Base-by-base conservation (phyloP, 148 eudicot genomes). In the Diospyros kaki region DNA sequence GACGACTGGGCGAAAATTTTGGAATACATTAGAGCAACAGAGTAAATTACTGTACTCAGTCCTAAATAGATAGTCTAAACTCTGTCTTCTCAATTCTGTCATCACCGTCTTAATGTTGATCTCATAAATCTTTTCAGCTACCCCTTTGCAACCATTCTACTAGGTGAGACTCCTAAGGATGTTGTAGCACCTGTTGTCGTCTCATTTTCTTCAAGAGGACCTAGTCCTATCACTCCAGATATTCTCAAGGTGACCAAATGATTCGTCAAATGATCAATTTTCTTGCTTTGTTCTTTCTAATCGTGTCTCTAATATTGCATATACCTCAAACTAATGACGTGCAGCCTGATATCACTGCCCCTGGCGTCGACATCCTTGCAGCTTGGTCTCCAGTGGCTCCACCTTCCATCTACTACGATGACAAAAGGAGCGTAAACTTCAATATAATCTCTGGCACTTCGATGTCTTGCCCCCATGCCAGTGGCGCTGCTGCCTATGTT, bases 171-270 rank as follows among this genome's bases (percentile, higher is more conserved):
- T 44, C 7, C 1, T 8, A 50, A 68, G 4, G 71, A 68, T 11
- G 54, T 9, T 8, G 28, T 50, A 58, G 71, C 71, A 0, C 71
- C 65, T 28, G 6, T 63, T 40, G 76, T 73, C 15, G 68, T 62
- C 15, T 73, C 76, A 12, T 73, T 73, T 53, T 73, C 76, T 62
- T 73, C 76, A 5, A 73, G 76, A 40, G 76, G 76, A 73, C 68
- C 68, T 39, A 73, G 40, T 6, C 58, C 71, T 4, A 8, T 68
- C 43, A 68, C 7, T 15, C 58, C 71, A 17, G 71, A 68, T 7
- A 51, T 68, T 68, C 71, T 68, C 71, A 50, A 68, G 71, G 71
- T 68, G 43, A 68, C 51, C 58, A 68, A 18, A 4, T 9, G 38
- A 18, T 51, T 50, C 2, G 14, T 51, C 28, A 17, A 2, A 4